Evolutionary conservation across 495 filamentous ascomycete genomes (phyloP).

Genomic region (Penicillium herquei): DNA sequence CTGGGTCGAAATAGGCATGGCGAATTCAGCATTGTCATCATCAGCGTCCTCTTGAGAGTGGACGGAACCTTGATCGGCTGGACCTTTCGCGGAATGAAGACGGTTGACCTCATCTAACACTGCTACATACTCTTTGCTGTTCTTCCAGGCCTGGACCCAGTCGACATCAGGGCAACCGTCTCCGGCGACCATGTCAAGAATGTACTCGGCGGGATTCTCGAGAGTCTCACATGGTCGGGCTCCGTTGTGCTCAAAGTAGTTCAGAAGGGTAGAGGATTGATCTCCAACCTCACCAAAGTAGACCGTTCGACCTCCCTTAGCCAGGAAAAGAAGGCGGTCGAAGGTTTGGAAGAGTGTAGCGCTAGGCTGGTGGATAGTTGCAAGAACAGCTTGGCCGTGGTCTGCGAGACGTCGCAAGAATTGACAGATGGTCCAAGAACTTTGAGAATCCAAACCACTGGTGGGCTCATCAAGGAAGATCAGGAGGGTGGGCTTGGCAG

Average conservation of each 20-base stretch:
- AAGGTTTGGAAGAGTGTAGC: conserved; percentile 89
- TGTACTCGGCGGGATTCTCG: conserved; percentile 87
- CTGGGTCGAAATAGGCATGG: conserved; percentile 51
- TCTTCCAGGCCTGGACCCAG: conserved; percentile 74
- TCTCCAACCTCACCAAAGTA: conserved; percentile 86
- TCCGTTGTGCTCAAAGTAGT: conserved; percentile 76
- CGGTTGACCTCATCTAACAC: conserved; percentile 64
- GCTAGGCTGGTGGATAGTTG: conserved; percentile 91
- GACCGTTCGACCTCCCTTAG: conserved; percentile 74
- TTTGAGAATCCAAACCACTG: conserved; percentile 82
- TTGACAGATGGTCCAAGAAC: conserved; percentile 78
- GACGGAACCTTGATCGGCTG: conserved; percentile 7
- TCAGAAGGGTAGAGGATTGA: conserved; percentile 63
- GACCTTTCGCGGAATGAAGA: conserved; percentile 49
- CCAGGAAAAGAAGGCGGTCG: conserved; percentile 80
- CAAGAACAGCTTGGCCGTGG: conserved; percentile 82
- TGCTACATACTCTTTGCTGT: conserved; percentile 61
- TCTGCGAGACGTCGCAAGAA: conserved; percentile 79
- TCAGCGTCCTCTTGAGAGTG: conserved; percentile 6
- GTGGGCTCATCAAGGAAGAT: conserved; percentile 91
- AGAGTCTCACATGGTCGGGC: conserved; percentile 63
- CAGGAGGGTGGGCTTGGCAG: conserved; percentile 78
- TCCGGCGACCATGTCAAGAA: conserved; percentile 70
- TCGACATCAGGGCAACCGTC: conserved; percentile 65
- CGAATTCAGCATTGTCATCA: conserved; percentile 39